These are phyloP conservation scores for Monosporascus sp. DNA, from an alignment of 2,329 filamentous ascomycete species.

Conservation along the genomic window DNA sequence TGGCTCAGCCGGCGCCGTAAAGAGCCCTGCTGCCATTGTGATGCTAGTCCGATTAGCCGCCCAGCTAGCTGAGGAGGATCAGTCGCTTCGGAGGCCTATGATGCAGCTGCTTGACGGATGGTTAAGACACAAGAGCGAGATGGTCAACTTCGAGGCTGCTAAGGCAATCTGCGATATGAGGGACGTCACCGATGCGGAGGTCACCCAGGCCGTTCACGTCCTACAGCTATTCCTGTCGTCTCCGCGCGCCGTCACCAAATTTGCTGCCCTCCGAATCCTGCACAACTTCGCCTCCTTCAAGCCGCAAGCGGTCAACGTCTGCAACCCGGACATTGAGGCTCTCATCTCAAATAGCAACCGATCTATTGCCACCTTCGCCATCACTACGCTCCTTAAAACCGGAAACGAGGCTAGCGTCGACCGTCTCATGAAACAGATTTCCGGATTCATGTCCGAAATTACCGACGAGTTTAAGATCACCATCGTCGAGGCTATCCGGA, in stretches of 20 bases:
- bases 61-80: constrained; percentile 90
- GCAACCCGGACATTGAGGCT: constrained; percentile 95
- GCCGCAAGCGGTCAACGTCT: constrained; percentile 82
- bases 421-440: constrained; percentile 96
- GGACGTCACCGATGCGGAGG: constrained; percentile 87
- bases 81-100: constrained; percentile 87
- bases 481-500: constrained; percentile 97
- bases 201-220: constrained; percentile 87
- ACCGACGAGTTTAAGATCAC: constrained; percentile 99
- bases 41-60: constrained; percentile 90
- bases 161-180: constrained; percentile 96
- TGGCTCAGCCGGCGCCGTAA: constrained; percentile 82
- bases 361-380: constrained; percentile 96
- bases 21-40: constrained; percentile 88
- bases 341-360: constrained; percentile 96
- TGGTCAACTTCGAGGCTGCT: constrained; percentile 98
- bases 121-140: constrained; percentile 97
- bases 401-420: constrained; percentile 97
- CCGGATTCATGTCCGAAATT: constrained; percentile 97
- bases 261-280: constrained; percentile 91
- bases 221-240: constrained; percentile 96
- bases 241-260: constrained; percentile 92
- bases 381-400: constrained; percentile 95
- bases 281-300: constrained; percentile 97
- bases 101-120: constrained; percentile 94